A percentile compares a stretch with the other conserved stretches of the same genome.
Evolutionary conservation across 1,139 yeast species (phyloP).

Genomic region (Saccharomyces hybrid): DNA sequence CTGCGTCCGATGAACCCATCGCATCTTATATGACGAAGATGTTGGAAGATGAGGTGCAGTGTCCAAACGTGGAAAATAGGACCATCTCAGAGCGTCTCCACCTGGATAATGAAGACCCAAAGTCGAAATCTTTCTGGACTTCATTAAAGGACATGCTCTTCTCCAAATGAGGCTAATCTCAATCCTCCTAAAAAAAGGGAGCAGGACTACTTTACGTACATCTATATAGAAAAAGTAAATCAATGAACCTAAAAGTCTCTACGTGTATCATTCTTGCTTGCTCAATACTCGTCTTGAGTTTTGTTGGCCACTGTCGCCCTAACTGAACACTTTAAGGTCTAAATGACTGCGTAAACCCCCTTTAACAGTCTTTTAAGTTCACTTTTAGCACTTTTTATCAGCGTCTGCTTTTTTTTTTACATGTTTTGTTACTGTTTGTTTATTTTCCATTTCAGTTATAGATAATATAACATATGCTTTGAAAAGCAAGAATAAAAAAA

Average conservation of each 20-base stretch:
- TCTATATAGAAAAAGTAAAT: too few relatives aligned
- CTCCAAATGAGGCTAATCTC: background rate
- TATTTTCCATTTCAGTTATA: background rate
- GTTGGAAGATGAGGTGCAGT: background rate
- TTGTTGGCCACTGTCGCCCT: too few relatives aligned
- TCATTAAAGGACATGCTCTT: background rate
- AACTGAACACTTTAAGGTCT: too few relatives aligned
- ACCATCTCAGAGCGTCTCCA: background rate
- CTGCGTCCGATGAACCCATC: background rate
- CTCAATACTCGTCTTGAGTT: too few relatives aligned
- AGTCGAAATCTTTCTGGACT: background rate
- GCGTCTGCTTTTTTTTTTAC: background rate
- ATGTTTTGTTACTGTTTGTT: background rate
- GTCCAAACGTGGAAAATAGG: background rate
- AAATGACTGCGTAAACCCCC: too few relatives aligned
- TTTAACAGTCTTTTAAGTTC: too few relatives aligned
- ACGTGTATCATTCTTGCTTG: too few relatives aligned
- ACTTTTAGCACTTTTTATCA: too few relatives aligned
- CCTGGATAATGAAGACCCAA: background rate
- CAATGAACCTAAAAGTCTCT: too few relatives aligned
- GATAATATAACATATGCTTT: too few relatives aligned
- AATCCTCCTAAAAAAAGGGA: background rate
- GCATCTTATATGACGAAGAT: background rate
- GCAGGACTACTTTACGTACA: too few relatives aligned
- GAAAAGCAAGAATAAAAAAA: too few relatives aligned